Conservation (phyloP, 805 yeast genomes). For the Torulaspora franciscae region DNA sequence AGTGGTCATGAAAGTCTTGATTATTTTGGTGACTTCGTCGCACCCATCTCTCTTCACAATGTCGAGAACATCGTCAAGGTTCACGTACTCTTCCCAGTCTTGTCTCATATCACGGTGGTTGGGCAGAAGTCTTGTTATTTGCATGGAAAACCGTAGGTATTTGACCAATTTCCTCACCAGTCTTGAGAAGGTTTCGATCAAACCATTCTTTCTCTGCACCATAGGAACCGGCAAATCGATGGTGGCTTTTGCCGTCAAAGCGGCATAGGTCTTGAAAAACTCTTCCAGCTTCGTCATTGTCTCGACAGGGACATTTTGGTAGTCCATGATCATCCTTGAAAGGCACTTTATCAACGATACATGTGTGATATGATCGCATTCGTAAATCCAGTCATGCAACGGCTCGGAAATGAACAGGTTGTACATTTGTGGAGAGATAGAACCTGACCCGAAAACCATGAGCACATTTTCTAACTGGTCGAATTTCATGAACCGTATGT, state of each 20-base stretch:
- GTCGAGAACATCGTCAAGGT: slow-evolving; percentile 30
- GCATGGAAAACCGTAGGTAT: slow-evolving; percentile 46
- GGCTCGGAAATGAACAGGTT: slow-evolving; percentile 49
- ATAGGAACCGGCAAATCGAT: slow-evolving; percentile 49
- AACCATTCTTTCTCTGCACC: slow-evolving; percentile 46
- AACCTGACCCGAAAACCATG: slow-evolving; percentile 45
- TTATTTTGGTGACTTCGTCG: slow-evolving; percentile 11
- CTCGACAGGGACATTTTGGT: slow-evolving; percentile 47
- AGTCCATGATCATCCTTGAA: slow-evolving; percentile 54
- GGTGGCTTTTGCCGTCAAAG: slow-evolving; percentile 38
- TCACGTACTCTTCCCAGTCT: slow-evolving; percentile 53
- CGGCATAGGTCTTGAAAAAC: slow-evolving; percentile 47
- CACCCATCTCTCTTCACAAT: slow-evolving; percentile 20
- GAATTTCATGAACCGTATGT: slow-evolving; percentile 61
- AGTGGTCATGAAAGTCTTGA: slow-evolving; percentile 18
- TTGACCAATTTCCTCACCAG: slow-evolving; percentile 52
- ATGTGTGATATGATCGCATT: slow-evolving; percentile 65
- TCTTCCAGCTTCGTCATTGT: slow-evolving; percentile 51
- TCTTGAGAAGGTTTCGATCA: slow-evolving; percentile 50
- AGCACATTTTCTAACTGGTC: slow-evolving; percentile 54
- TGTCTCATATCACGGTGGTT: slow-evolving; percentile 42
- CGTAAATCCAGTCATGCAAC: slow-evolving; percentile 56
- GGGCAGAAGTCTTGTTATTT: slow-evolving; percentile 42
- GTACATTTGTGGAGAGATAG: slow-evolving; percentile 59
- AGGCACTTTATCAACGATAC: slow-evolving; percentile 51